phyloP scores from a whole-genome alignment of 2,329 filamentous ascomycete genomes.

The Cyclaneusma minus region DNA sequence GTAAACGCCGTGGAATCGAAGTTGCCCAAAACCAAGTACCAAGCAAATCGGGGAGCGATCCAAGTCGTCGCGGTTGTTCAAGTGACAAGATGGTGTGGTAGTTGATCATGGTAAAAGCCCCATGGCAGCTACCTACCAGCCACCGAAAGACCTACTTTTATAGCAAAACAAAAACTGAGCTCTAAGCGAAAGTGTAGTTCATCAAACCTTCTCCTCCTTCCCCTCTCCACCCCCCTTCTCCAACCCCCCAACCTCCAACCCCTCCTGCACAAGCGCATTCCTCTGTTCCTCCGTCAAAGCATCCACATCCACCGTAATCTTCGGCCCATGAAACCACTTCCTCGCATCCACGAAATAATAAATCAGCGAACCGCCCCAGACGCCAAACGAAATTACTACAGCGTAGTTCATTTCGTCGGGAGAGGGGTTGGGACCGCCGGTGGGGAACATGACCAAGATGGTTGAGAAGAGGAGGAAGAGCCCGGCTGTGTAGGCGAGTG shows the following conservation, averaged over 20 bases:
- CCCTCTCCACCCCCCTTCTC: not conserved
- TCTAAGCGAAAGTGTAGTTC: too few relatives aligned
- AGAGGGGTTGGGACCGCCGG: constrained; percentile 33
- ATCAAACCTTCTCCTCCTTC: too few relatives aligned
- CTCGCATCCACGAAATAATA: constrained; percentile 41
- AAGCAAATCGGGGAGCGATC: too few relatives aligned
- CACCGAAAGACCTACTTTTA: too few relatives aligned
- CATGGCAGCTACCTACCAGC: too few relatives aligned
- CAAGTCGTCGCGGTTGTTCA: too few relatives aligned
- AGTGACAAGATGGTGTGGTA: too few relatives aligned
- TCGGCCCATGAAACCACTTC: constrained; percentile 45
- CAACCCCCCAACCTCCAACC: constrained; percentile 8
- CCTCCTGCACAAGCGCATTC: constrained; percentile 11
- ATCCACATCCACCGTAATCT: constrained; percentile 31
- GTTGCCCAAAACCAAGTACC: too few relatives aligned
- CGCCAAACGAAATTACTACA: constrained; percentile 40
- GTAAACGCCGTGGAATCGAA: too few relatives aligned
- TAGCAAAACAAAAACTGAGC: too few relatives aligned
- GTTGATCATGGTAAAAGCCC: too few relatives aligned
- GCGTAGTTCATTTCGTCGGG: constrained; percentile 44
- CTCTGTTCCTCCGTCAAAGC: constrained; percentile 16
- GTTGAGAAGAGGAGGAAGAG: constrained; percentile 39
- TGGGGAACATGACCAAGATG: constrained; percentile 41
- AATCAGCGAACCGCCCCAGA: constrained; percentile 38
- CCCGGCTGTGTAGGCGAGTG: constrained; percentile 36